phyloP scores from a whole-genome alignment of 169 alveolate genomes.

The Fabrea salina region DNA sequence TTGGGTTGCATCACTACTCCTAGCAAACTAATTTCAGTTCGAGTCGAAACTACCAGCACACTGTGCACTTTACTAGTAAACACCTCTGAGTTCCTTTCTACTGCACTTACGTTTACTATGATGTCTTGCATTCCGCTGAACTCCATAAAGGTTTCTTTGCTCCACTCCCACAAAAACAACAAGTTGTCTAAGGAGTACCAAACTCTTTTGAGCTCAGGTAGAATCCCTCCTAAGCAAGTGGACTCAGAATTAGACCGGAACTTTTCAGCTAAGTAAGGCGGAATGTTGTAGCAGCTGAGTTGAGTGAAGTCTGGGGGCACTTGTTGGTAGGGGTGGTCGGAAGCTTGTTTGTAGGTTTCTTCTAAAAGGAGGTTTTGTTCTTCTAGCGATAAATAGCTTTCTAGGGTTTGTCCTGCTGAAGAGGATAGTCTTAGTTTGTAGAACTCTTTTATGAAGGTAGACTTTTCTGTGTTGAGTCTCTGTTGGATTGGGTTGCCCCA shows the following conservation, averaged over 20 bases:
- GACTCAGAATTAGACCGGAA: background rate
- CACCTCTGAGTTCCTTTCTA: constrained; percentile 20
- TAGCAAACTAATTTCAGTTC: background rate
- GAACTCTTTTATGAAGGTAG: background rate
- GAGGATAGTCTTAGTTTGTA: background rate
- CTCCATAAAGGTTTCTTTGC: background rate
- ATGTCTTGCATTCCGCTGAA: background rate
- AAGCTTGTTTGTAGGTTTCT: too few relatives aligned
- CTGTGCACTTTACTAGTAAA: background rate
- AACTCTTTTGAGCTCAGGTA: background rate
- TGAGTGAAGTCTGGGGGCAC: background rate
- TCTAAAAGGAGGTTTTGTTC: background rate
- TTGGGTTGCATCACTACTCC: constrained; percentile 2
- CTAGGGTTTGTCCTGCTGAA: background rate
- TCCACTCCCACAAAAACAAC: constrained; percentile 3
- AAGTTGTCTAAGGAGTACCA: constrained; percentile 15
- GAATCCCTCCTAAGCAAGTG: background rate
- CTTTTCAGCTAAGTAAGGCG: background rate
- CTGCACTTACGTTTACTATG: background rate
- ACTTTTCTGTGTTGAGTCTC: too few relatives aligned
- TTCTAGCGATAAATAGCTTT: background rate
- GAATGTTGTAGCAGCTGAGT: background rate
- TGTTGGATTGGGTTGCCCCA: too few relatives aligned
- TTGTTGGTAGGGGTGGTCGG: constrained; percentile 15
- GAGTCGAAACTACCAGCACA: constrained; percentile 18